Percentiles rank a stretch among this genome's conserved stretches.
phyloP scores from a whole-genome alignment of 2,329 filamentous ascomycete genomes.

The Stagonosporopsis cucurbitacearum region DNA sequence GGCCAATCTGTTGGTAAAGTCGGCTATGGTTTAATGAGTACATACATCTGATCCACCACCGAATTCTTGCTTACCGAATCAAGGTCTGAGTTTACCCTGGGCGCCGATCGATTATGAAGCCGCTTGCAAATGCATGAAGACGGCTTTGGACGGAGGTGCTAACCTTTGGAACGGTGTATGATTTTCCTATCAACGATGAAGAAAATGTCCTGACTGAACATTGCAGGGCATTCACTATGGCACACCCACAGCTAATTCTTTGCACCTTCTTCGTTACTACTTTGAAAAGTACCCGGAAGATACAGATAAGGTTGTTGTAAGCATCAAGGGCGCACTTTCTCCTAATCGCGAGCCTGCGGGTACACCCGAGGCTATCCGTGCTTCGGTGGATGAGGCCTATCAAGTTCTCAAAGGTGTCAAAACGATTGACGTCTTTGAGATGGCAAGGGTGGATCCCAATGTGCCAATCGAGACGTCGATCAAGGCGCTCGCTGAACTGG shows the following conservation, averaged over 20 bases:
- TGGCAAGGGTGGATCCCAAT: slow-evolving; percentile 52
- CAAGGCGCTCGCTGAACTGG: slow-evolving; percentile 46
- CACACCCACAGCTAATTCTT: slow-evolving; percentile 52
- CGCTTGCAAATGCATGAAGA: not conserved
- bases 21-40: not conserved
- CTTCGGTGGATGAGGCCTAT: slow-evolving; percentile 56
- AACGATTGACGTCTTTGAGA: slow-evolving; percentile 57
- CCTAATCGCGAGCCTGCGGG: slow-evolving; percentile 49
- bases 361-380: slow-evolving; percentile 48
- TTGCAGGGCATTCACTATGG: slow-evolving; percentile 47
- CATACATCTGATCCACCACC: not conserved
- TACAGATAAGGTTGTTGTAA: slow-evolving; percentile 56
- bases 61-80: not conserved
- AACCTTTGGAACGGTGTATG: slow-evolving; percentile 2
- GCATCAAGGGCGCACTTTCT: slow-evolving; percentile 56
- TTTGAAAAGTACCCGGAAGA: slow-evolving; percentile 60
- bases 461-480: slow-evolving; percentile 55
- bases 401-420: slow-evolving; percentile 54
- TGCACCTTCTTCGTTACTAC: slow-evolving; percentile 58
- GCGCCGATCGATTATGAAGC: not conserved
- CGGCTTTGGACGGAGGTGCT: not conserved
- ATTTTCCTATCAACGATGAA: not conserved
- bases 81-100: not conserved
- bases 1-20: not conserved
- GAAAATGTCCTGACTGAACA: not conserved